phyloP scores from a whole-genome alignment of 129 eudicot genomes.

The Arctium lappa region DNA sequence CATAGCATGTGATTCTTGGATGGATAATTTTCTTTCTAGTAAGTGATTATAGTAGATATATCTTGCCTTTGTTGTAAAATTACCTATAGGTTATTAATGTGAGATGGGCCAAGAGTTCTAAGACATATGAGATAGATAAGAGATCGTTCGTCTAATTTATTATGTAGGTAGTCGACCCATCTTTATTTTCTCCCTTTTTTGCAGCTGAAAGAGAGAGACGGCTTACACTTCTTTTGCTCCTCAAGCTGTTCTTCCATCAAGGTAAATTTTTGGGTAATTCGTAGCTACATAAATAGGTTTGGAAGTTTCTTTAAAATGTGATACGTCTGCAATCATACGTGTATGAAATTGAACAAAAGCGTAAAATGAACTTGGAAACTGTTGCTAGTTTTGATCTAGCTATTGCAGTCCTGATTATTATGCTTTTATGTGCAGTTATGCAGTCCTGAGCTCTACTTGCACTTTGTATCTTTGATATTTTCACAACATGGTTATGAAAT shows the following conservation, averaged over 20 bases:
- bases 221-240: constrained; percentile 80
- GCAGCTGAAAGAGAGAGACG: constrained; percentile 97
- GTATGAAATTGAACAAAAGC: not conserved
- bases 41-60: not conserved
- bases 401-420: not conserved
- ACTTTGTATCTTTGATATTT: no score
- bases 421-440: constrained; percentile 47
- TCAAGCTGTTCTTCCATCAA: constrained; percentile 73
- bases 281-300: not conserved
- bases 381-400: not conserved
- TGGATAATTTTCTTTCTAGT: not conserved
- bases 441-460: no score
- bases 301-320: not conserved
- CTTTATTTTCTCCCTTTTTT: constrained; percentile 6
- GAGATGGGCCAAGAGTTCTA: not conserved
- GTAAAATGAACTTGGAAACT: not conserved
- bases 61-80: not conserved
- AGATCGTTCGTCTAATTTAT: not conserved
- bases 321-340: not conserved
- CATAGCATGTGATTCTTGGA: not conserved
- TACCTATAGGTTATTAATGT: not conserved
- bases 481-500: constrained; percentile 70
- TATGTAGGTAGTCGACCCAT: not conserved
- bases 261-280: constrained; percentile 34
- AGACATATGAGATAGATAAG: not conserved